Percentiles rank a stretch among this genome's conserved stretches.
These are phyloP conservation scores for Cardamine occulta DNA, from an alignment of 345 rosid species.

Conservation along the genomic window DNA sequence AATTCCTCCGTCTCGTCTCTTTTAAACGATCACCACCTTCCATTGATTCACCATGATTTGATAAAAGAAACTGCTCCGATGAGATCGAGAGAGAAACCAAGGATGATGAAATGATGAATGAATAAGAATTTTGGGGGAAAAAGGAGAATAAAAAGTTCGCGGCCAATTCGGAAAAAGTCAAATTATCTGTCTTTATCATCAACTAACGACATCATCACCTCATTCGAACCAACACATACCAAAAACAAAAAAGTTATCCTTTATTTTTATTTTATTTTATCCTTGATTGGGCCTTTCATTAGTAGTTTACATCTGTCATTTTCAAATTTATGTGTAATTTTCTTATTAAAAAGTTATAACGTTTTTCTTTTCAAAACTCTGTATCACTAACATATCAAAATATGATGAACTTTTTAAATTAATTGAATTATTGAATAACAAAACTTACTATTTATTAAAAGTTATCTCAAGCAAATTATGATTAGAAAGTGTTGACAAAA, in stretches of 20 bases:
- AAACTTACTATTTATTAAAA: not conserved
- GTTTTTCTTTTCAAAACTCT: no score
- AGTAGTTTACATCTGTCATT: not conserved
- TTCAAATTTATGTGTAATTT: not conserved
- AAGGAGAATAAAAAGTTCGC: not conserved
- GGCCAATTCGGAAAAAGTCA: conserved; percentile 6
- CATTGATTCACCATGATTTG: conserved; percentile 31
- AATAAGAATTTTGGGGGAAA: not conserved
- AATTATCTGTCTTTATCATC: not conserved
- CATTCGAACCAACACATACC: not conserved
- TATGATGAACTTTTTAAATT: no score
- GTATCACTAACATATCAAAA: not conserved
- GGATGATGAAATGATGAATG: not conserved
- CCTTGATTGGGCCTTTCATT: not conserved
- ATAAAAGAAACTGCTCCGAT: not conserved
- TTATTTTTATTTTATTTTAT: not conserved
- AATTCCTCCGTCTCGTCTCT: conserved; percentile 28
- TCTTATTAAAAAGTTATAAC: not conserved
- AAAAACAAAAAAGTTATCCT: not conserved
- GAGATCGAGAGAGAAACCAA: not conserved
- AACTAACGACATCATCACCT: not conserved
- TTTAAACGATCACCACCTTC: conserved; percentile 30
- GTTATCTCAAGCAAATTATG: no score
- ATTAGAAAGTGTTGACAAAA: no score
- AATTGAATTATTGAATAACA: not conserved